Evolutionary conservation across 2,329 filamentous ascomycete genomes (phyloP), one percentile per base, ranked within the genome.

Genomic region (Chalaropsis thielavioides): DNA sequence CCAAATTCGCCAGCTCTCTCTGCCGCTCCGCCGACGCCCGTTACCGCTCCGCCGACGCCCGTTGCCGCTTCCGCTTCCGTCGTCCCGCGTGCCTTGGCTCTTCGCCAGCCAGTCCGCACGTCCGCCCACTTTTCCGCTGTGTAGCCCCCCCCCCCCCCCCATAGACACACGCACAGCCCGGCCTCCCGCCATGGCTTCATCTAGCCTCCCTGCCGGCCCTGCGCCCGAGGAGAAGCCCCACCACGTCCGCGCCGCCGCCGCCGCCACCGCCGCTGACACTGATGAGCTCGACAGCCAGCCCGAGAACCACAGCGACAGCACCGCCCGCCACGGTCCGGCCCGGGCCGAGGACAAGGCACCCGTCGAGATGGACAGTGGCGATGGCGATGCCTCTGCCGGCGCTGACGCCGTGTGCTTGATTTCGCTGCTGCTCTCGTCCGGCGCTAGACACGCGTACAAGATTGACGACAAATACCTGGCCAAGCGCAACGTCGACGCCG

Each of bases 391-490:
- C 7, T 19, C 44, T 31, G 56, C 41, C 11, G 56, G 62, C 77
- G 41, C 74, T 73, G 71, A 72, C 0, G 76, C 77, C 7, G 77
- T 81, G 6, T 84, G 89, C 72, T 82, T 83, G 68, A 95, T 97
- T 69, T 95, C 90, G 63, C 79, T 97, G 44, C 81, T 96, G 44
- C 81, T 96, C 65, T 89, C 87, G 0, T 90, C 79, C 0, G 92
- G 92, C 54, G 87, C 88, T 44, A 82, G 91, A 68, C 91, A 96
- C 75, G 90, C 91, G 0, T 96, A 95, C 76, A 90, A 87, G 73
- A 88, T 97, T 69, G 89, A 95, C 74, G 87, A 89, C 71, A 89
- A 85, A 72, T 96, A 96, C 72, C 78, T 97, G 64, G 80, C 81
- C 64, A 91, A 92, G 75, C 84, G 90, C 67, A 89, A 87, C 70